Evolutionary conservation across 768 basidiomycete species (phyloP).

Genomic region (Coprinopsis sp.): DNA sequence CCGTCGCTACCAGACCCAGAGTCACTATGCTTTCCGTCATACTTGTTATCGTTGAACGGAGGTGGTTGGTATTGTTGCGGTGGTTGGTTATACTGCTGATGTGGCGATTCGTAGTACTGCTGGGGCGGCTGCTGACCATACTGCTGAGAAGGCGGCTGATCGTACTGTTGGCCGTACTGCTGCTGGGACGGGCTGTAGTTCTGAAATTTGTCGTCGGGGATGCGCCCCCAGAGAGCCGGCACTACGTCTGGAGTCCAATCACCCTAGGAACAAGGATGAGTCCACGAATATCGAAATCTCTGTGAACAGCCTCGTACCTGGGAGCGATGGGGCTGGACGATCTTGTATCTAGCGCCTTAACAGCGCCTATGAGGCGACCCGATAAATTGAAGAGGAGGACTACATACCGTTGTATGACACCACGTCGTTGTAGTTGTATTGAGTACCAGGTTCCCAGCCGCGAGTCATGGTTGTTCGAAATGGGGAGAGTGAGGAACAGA

Average conservation of each 20-base stretch:
- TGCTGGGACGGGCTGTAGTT: slow-evolving; percentile 23
- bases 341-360: slow-evolving; percentile 56
- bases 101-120: slow-evolving; percentile 24
- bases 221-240: slow-evolving; percentile 65
- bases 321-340: slow-evolving; percentile 67
- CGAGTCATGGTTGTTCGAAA: slow-evolving; percentile 31
- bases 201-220: slow-evolving; percentile 18
- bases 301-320: slow-evolving; percentile 38
- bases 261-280: slow-evolving; percentile 31
- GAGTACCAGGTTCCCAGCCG: slow-evolving; percentile 59
- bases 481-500: no score
- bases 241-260: slow-evolving; percentile 64
- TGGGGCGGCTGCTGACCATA: slow-evolving; percentile 26
- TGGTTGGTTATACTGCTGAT: slow-evolving; percentile 23
- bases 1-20: slow-evolving; percentile 33
- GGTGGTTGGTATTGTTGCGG: slow-evolving; percentile 13
- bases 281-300: not conserved
- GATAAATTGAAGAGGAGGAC: slow-evolving; percentile 1
- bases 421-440: slow-evolving; percentile 49
- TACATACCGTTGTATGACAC: slow-evolving; percentile 52
- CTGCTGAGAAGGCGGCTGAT: no score
- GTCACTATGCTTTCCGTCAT: slow-evolving; percentile 4
- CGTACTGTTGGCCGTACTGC: slow-evolving; percentile 22
- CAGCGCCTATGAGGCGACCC: not conserved
- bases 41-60: not conserved